These are phyloP conservation scores for Candida tropicalis DNA, from an alignment of 1,139 yeast species.

Conservation along the genomic window DNA sequence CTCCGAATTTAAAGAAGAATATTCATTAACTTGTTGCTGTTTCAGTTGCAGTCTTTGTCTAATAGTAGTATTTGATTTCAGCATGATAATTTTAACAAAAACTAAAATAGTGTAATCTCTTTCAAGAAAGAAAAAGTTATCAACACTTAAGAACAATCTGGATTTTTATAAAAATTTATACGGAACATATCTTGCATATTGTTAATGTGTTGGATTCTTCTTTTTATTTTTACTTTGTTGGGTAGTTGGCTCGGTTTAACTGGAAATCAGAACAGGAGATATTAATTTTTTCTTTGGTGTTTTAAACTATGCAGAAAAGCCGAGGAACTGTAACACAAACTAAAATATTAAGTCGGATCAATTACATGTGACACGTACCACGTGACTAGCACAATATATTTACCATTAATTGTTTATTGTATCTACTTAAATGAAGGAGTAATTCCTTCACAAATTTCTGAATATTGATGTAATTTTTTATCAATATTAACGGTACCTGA, in stretches of 20 bases:
- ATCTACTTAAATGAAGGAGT: conserved; percentile 32
- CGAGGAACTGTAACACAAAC: neutral
- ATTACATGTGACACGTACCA: neutral
- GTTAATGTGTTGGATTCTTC: conserved; percentile 3
- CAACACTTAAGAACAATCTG: neutral
- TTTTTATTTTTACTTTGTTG: conserved; percentile 3
- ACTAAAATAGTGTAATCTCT: neutral
- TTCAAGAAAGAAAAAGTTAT: neutral
- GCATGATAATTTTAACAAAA: neutral
- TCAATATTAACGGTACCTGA: conserved; percentile 29
- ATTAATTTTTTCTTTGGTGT: too few species aligned
- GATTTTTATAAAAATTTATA: neutral
- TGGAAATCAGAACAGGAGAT: neutral
- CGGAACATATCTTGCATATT: neutral
- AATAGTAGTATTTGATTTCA: conserved; percentile 2
- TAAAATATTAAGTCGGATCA: too few species aligned
- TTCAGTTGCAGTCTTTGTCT: conserved; percentile 4
- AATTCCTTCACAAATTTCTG: conserved; percentile 35
- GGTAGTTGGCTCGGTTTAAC: conserved; percentile 1
- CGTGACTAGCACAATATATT: neutral
- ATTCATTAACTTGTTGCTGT: neutral
- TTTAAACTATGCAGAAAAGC: neutral
- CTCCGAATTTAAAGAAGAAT: neutral
- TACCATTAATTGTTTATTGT: neutral
- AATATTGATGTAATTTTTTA: conserved; percentile 30